phyloP scores from a whole-genome alignment of 1,284 basidiomycete genomes.

The Trametes sp. region DNA sequence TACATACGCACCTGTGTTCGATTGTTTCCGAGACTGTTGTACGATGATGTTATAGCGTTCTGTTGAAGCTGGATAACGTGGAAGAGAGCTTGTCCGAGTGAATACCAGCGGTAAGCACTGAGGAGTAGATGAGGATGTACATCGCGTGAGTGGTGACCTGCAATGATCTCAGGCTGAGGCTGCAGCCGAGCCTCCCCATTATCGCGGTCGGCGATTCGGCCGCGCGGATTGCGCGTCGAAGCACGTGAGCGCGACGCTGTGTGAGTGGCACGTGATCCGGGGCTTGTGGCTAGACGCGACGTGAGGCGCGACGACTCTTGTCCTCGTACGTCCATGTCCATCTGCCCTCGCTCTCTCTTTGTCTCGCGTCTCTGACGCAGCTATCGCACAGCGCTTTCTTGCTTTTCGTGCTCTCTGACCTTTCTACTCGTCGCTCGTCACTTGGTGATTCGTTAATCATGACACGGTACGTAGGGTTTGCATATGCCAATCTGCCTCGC shows the following conservation, averaged over 20 bases:
- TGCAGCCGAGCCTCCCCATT: too few relatives aligned
- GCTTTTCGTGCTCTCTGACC: not conserved
- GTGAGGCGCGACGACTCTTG: not conserved
- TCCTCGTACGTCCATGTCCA: not conserved
- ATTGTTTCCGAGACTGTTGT: not conserved
- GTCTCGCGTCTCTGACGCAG: not conserved
- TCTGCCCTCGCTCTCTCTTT: not conserved
- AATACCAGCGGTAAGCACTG: too few relatives aligned
- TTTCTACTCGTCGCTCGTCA: not conserved
- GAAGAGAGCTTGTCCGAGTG: not conserved
- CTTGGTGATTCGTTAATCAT: too few relatives aligned
- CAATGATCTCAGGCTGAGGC: too few relatives aligned
- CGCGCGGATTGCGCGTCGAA: not conserved
- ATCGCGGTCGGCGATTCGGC: not conserved
- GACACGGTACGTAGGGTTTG: not conserved
- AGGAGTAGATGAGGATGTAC: too few relatives aligned
- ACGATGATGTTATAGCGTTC: not conserved
- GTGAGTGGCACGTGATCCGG: constrained; percentile 9
- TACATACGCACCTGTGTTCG: not conserved
- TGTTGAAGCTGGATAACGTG: not conserved
- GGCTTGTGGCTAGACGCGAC: constrained; percentile 4
- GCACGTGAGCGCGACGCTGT: constrained; percentile 20
- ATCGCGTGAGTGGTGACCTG: too few relatives aligned
- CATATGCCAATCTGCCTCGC: not conserved
- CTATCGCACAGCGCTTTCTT: too few relatives aligned